phyloP scores from a whole-genome alignment of 202 grass and related monocot genomes.

The Setaria italica region DNA sequence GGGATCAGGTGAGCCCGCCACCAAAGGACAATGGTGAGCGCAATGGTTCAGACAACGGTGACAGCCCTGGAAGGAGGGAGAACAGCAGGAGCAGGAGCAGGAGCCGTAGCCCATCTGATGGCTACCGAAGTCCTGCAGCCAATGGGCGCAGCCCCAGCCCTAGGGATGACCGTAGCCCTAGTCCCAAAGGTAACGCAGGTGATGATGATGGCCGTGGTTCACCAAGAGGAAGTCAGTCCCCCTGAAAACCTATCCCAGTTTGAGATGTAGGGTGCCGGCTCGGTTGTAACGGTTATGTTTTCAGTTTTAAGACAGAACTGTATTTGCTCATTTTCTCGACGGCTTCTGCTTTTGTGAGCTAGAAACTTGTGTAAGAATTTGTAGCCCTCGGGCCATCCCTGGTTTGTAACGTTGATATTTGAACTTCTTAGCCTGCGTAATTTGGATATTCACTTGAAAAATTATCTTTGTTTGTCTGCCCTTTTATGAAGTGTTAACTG shows the following conservation, averaged over 20 bases:
- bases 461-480: too few species aligned
- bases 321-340: conserved; percentile 17
- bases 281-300: conserved; percentile 13
- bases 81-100: conserved; percentile 61
- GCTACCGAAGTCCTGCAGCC: conserved; percentile 60
- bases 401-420: conserved; percentile 6
- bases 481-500: too few species aligned
- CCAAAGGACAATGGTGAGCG: conserved; percentile 58
- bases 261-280: background rate
- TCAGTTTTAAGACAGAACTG: conserved; percentile 17
- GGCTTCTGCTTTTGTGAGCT: background rate
- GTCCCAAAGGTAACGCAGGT: conserved; percentile 28
- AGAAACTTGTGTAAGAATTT: background rate
- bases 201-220: conserved; percentile 21
- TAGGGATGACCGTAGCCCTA: conserved; percentile 12
- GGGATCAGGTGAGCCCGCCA: conserved; percentile 46
- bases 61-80: conserved; percentile 60
- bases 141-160: conserved; percentile 55
- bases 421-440: background rate
- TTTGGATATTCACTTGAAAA: background rate
- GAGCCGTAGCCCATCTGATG: conserved; percentile 63
- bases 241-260: conserved; percentile 24
- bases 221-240: conserved; percentile 29
- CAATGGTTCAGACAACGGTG: conserved; percentile 53
- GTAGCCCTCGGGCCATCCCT: conserved; percentile 6